phyloP scores from a whole-genome alignment of 1,284 basidiomycete genomes.

The Puccinia horiana region DNA sequence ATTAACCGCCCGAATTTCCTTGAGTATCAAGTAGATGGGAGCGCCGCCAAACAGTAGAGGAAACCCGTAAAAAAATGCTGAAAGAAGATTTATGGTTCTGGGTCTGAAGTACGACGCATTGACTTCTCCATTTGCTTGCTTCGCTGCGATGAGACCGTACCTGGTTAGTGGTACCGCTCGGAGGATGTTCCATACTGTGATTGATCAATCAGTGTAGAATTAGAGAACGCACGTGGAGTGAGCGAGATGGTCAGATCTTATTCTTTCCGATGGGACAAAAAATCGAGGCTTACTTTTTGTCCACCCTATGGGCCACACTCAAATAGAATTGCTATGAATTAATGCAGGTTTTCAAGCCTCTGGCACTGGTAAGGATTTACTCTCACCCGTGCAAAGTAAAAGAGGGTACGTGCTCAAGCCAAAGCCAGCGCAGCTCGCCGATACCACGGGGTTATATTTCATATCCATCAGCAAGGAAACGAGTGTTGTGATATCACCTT shows the following conservation, averaged over 20 bases:
- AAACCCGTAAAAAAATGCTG: neutral
- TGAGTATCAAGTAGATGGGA: neutral
- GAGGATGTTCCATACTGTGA: neutral
- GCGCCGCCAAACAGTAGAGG: neutral
- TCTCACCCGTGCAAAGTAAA: neutral
- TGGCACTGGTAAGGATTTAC: neutral
- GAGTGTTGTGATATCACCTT: neutral
- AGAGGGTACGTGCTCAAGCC: neutral
- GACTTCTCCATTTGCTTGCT: neutral
- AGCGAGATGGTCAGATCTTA: neutral
- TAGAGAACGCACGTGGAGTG: neutral
- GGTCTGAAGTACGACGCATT: slow-evolving; percentile 6
- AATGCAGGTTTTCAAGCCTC: neutral
- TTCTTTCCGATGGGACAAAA: neutral
- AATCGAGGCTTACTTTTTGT: neutral
- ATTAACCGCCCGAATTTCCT: neutral
- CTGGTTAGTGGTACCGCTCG: neutral
- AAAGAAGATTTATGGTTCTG: neutral
- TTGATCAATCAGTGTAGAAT: neutral
- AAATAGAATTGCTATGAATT: neutral
- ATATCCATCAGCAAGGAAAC: neutral
- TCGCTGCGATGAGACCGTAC: neutral
- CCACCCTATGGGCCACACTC: neutral
- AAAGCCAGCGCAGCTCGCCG: neutral
- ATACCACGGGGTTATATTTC: neutral